Evolutionary conservation across 2,329 filamentous ascomycete species (phyloP), one percentile per base, ranked within the genome.

Genomic region (Ophiostoma pallidulum): DNA sequence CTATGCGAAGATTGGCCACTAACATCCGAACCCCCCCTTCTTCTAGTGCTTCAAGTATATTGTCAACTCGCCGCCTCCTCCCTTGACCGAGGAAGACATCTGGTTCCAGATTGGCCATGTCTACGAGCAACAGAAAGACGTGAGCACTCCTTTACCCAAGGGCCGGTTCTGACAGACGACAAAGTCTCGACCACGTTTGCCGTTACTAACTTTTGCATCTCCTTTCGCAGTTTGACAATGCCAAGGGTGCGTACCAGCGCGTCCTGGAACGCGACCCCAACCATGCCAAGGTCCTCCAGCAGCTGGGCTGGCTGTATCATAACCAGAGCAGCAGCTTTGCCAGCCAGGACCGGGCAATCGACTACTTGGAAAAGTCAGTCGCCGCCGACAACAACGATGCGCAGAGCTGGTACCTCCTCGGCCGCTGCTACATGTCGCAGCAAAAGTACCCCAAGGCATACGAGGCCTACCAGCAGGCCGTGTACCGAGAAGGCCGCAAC

Each of bases 91-190:
- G 64, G 91, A 97, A 65, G 92, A 98, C 59, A 98, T 98, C 51
- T 97, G 91, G 91, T 98, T 98, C 71, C 92, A 98, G 66, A 97
- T 98, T 61, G 92, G 92, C 22, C 92, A 98, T 64, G 92, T 98
- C 42, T 90, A 98, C 60, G 92, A 98, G 63, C 92, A 97, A 61
- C 91, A 97, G 66, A 97, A 97, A 74, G 92, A 98, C 60, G 90
- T 95, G 74, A 69, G 88, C 75, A 26, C 37, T 8, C 4, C 4
- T 8, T 2, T 10, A 12, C n/a, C 1, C n/a, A n/a, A n/a, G n/a
- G n/a, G n/a, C n/a, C n/a, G n/a, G 9, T 8, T 31, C 9, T n/a
- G 7, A 16, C 4, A 7, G 22, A 8, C 22, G 8, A 18, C 14
- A 4, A 10, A 26, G 20, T 14, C 16, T 19, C 35, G 32, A n/a